Percentiles rank a stretch among this genome's conserved stretches.
Conservation (phyloP, 495 filamentous ascomycete species). For the Sordaria brevicollis region DNA sequence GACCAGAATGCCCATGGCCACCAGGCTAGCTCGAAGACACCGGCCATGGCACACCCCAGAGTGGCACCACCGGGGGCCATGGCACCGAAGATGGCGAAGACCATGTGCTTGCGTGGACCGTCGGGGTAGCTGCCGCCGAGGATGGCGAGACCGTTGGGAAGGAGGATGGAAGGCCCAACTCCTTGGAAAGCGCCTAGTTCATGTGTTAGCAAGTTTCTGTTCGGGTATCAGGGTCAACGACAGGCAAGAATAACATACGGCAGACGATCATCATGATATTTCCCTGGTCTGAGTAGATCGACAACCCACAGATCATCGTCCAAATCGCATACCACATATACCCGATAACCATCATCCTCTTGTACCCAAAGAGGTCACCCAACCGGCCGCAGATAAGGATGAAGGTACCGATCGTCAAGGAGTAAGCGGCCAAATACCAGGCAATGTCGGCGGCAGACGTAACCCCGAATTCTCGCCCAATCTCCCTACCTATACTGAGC, state of each 20-base stretch:
- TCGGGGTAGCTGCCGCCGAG: constrained; percentile 42
- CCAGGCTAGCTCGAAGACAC: constrained; percentile 44
- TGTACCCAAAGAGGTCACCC: constrained; percentile 51
- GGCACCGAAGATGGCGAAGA: constrained; percentile 54
- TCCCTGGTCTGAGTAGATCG: constrained; percentile 22
- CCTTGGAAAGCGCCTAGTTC: constrained; percentile 43
- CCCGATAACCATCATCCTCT: constrained; percentile 45
- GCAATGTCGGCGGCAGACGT: constrained; percentile 21
- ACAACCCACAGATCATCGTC: constrained; percentile 39
- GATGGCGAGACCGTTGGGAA: constrained; percentile 56
- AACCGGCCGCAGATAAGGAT: constrained; percentile 52
- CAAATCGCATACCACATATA: constrained; percentile 49
- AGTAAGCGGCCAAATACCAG: constrained; percentile 51
- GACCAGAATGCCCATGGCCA: constrained; percentile 63
- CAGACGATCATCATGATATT: constrained; percentile 44
- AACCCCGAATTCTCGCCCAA: constrained; percentile 14
- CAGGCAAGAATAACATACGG: constrained; percentile 4
- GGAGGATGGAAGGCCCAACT: constrained; percentile 48
- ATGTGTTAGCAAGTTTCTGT: neutral
- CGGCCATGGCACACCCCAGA: constrained; percentile 39
- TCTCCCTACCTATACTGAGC: constrained; percentile 23
- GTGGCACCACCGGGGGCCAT: constrained; percentile 46
- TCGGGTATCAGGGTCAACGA: neutral
- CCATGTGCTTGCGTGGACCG: constrained; percentile 49
- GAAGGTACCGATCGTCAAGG: constrained; percentile 53